Percentiles rank a stretch among this genome's conserved stretches.
Conservation (phyloP, 805 yeast species). For the Saturnispora saitoi region DNA sequence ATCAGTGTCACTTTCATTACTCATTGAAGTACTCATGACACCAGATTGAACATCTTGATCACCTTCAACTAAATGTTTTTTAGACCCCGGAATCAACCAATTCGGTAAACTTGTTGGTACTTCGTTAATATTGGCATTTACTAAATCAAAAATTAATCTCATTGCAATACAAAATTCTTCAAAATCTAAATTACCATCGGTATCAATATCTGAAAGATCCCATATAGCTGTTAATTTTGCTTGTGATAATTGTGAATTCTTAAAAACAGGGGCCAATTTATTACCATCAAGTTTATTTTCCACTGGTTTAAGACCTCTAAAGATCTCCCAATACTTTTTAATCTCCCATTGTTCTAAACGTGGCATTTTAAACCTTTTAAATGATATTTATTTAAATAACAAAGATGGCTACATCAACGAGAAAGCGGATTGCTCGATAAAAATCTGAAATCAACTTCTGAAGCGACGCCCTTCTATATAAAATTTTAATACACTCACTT, state of each 20-base stretch:
- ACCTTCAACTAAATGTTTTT: slow-evolving; percentile 78
- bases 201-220: slow-evolving; percentile 89
- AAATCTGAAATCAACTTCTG: background rate
- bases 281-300: slow-evolving; percentile 77
- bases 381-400: background rate
- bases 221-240: slow-evolving; percentile 75
- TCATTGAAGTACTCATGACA: slow-evolving; percentile 22
- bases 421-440: background rate
- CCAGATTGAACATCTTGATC: slow-evolving; percentile 48
- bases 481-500: too few species aligned
- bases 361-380: slow-evolving; percentile 31
- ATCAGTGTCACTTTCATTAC: slow-evolving; percentile 40
- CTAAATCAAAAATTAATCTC: slow-evolving; percentile 87
- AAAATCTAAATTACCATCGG: slow-evolving; percentile 85
- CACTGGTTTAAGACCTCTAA: slow-evolving; percentile 78
- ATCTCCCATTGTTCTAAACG: slow-evolving; percentile 91
- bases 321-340: slow-evolving; percentile 96
- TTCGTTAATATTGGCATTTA: slow-evolving; percentile 51
- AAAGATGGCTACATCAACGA: background rate
- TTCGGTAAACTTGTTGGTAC: slow-evolving; percentile 74
- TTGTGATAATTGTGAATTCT: slow-evolving; percentile 77
- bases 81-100: slow-evolving; percentile 89
- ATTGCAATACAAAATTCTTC: slow-evolving; percentile 97
- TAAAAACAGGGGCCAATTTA: slow-evolving; percentile 75
- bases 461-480: background rate